These are phyloP conservation scores for Chaetomium globosum DNA, from an alignment of 2,329 filamentous ascomycete genomes.

Conservation along the genomic window DNA sequence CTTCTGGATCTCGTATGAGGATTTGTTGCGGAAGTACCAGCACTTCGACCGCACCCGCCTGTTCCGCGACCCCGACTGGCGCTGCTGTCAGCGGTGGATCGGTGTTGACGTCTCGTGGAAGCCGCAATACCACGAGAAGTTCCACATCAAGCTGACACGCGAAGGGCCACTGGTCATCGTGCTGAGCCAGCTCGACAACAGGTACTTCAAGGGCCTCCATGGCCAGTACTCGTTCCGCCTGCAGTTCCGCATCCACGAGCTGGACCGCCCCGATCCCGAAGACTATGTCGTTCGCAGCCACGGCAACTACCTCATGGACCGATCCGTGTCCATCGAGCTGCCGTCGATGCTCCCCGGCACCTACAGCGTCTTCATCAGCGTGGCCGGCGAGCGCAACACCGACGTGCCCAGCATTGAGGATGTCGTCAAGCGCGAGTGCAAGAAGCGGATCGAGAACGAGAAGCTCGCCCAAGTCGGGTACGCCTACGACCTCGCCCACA, in stretches of 20 bases:
- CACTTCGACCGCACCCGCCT: conserved; percentile 61
- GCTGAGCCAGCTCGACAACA: conserved; percentile 59
- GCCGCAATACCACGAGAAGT: conserved; percentile 59
- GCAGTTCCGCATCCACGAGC: conserved; percentile 56
- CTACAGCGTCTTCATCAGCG: conserved; percentile 75
- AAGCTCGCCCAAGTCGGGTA: conserved; percentile 73
- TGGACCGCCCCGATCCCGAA: conserved; percentile 47
- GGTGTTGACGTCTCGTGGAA: conserved; percentile 57
- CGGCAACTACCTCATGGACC: conserved; percentile 62
- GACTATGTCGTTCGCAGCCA: conserved; percentile 60
- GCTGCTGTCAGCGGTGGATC: conserved; percentile 49
- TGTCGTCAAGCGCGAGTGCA: conserved; percentile 66
- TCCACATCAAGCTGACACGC: conserved; percentile 54
- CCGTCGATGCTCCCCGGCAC: conserved; percentile 69
- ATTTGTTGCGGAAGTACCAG: conserved; percentile 61
- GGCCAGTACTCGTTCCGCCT: conserved; percentile 60
- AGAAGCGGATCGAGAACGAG: conserved; percentile 68
- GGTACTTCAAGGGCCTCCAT: conserved; percentile 60
- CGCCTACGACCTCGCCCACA: conserved; percentile 71
- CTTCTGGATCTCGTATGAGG: conserved; percentile 63
- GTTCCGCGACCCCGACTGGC: conserved; percentile 59
- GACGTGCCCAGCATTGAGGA: conserved; percentile 61
- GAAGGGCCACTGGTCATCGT: conserved; percentile 58
- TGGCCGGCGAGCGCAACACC: conserved; percentile 65
- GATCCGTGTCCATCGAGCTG: conserved; percentile 77